Conservation (phyloP, 768 basidiomycete genomes). For the Boletus rufocinnamomeus region DNA sequence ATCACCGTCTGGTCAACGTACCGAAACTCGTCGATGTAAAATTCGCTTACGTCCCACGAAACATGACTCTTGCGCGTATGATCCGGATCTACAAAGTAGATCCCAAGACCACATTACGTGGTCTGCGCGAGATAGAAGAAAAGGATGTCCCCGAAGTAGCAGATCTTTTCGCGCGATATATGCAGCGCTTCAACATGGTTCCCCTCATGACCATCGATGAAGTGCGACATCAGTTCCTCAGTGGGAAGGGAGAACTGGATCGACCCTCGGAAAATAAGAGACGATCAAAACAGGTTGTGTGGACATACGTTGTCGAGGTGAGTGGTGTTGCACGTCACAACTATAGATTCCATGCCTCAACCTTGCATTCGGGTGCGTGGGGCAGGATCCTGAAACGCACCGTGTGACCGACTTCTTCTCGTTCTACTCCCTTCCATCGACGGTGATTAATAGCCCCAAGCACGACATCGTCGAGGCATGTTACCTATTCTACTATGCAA, state of each 20-base stretch:
- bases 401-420: slow-evolving; percentile 95
- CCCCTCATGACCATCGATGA: slow-evolving; percentile 79
- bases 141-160: slow-evolving; percentile 71
- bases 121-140: slow-evolving; percentile 87
- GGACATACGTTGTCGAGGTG: slow-evolving; percentile 95
- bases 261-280: slow-evolving; percentile 38
- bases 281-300: slow-evolving; percentile 83
- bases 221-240: slow-evolving; percentile 82
- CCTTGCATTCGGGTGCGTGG: background rate
- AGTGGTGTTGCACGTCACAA: slow-evolving; percentile 32
- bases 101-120: slow-evolving; percentile 49
- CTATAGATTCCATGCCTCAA: background rate
- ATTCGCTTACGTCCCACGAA: slow-evolving; percentile 86
- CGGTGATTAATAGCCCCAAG: slow-evolving; percentile 78
- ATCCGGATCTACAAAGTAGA: slow-evolving; percentile 74
- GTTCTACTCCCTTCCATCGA: slow-evolving; percentile 95
- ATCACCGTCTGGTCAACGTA: slow-evolving; percentile 89
- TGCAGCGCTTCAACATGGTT: slow-evolving; percentile 83
- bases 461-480: slow-evolving; percentile 83
- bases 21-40: slow-evolving; percentile 88
- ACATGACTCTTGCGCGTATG: slow-evolving; percentile 91
- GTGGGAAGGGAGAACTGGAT: slow-evolving; percentile 66
- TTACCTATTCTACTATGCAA: slow-evolving; percentile 95
- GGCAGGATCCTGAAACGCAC: slow-evolving; percentile 77
- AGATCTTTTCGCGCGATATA: slow-evolving; percentile 72